Evolutionary conservation across 352 stramenopile genomes (phyloP), one percentile per base, ranked within the genome.

Genomic region (Phytophthora multivora): DNA sequence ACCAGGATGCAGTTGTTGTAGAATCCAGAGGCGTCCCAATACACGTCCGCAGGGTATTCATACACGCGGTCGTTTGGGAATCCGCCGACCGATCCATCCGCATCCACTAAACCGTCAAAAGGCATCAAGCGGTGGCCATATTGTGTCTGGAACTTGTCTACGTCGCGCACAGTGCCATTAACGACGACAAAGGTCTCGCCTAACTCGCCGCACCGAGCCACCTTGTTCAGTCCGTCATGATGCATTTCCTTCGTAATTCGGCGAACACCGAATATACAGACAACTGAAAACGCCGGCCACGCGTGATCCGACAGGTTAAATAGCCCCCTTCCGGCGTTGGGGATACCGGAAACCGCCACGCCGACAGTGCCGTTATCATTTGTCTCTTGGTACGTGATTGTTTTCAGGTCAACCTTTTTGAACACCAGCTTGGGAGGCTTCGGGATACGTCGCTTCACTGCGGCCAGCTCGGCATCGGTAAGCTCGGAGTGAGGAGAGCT

Each of bases 1-100:
- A 93, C 86, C n/a, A 95, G 76, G 62, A 95, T 95, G 69, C 85
- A 93, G 54, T 95, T 95, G 77, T 95, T 95, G 73, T 95, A 93
- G 38, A 95, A 95, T 36, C 83, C 85, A 6, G 83, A 93, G 2
- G 87, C 85, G 46, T 95, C 87, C 87, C 87, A 95, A 63, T 95
- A 95, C 45, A 93, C 73, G 43, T 93, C 79, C 2, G 83, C 87
- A 1, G 84, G 78, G 51, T 93, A 95, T 59, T 95, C 85, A 54
- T 95, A 95, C 51, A 95, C 87, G 30, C 87, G 87, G 60, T 95
- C 87, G 58, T 95, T 95, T 12, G 87, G 87, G 49, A 93, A 95
- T 12, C 87, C 87, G 8, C 87, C 87, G 13, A 86, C 85, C 0
- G 87, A 95, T 19, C 87, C 87, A 38, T 95, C 87, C 7, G 87